A percentile compares a stretch with the other conserved stretches of the same genome.
Evolutionary conservation across 768 basidiomycete genomes (phyloP).

Genomic region (Psilocybe azurescens): DNA sequence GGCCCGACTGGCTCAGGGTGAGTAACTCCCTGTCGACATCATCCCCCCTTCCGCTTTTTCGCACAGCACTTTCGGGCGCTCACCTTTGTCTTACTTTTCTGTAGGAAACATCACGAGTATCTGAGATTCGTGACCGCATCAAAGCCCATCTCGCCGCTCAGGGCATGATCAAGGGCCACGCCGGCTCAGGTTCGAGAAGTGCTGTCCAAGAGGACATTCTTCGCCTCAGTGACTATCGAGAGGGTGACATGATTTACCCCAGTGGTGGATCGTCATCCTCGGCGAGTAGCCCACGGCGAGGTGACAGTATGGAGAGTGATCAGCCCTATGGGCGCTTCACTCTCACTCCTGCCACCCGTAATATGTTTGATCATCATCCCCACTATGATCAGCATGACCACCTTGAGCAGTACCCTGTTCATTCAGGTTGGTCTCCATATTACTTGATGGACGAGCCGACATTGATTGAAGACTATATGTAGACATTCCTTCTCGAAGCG

Average conservation of each 20-base stretch:
- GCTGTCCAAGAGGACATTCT: slow-evolving; percentile 62
- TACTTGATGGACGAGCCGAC: background rate
- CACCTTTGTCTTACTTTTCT: slow-evolving; percentile 16
- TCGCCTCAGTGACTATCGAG: slow-evolving; percentile 48
- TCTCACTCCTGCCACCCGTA: background rate
- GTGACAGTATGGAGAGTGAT: slow-evolving; percentile 28
- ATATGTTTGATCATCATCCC: background rate
- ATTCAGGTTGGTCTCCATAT: slow-evolving; percentile 16
- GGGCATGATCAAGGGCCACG: slow-evolving; percentile 91
- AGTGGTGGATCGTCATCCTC: slow-evolving; percentile 35
- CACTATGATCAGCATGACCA: slow-evolving; percentile 5
- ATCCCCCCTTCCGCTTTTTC: background rate
- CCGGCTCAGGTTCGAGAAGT: slow-evolving; percentile 67
- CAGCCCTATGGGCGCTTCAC: slow-evolving; percentile 18
- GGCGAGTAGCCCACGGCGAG: slow-evolving; percentile 36
- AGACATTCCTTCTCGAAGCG: slow-evolving; percentile 20
- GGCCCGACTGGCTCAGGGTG: slow-evolving; percentile 86
- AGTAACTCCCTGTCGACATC: slow-evolving; percentile 32
- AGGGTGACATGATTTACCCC: slow-evolving; percentile 37
- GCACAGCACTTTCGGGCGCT: background rate
- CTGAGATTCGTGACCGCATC: slow-evolving; percentile 76
- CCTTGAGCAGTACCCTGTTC: slow-evolving; percentile 12
- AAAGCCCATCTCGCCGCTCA: slow-evolving; percentile 80
- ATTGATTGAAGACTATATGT: slow-evolving; percentile 6
- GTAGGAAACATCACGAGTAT: slow-evolving; percentile 73